Base-by-base conservation (phyloP, 1,139 yeast species). In the Geotrichum bryndzae region DNA sequence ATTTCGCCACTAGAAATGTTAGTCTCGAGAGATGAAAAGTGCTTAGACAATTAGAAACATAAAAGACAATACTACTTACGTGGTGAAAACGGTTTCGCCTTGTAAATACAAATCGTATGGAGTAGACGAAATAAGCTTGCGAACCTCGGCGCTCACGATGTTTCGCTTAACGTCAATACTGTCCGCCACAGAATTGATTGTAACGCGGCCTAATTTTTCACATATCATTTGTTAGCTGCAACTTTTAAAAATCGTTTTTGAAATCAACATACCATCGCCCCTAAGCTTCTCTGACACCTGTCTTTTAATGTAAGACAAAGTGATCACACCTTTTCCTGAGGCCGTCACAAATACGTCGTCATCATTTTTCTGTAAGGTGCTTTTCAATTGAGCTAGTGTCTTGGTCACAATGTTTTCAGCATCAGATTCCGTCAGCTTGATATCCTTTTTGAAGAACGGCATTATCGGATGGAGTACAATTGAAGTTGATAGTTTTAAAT, bases 311-410 rank as follows among this genome's bases (percentile, higher is more conserved):
- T 66, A 66, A 7, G 51, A 53, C 13, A 62, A 60, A 6, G 70
- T 68, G 15, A 68, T 66, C 18, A 68, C 64, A 6, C 64, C 66
- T 25, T 54, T 61, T 8, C 65, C 63, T 8, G 67, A 64, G 6
- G 61, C 23, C 2, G 68, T 66, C 6, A 66, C 18, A 41, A 64
- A 67, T 6, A 68, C 51, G 1, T 66, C 66, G 38, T 68, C 68
- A 7, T 56, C 59, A 22, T 25, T 35, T 3, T 51, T 33, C 22
- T 59, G 63, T 8, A 66, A 54, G 13, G 48, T 51, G n/a, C 38
- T 27, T 22, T 61, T 58, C 13, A 68, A 27, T 13, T 64, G 58
- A 18, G 41, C 60, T 35, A 64, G 54, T 1, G 65, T 60, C 51
- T 60, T 59, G 25, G 60, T 41, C 13, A 68, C 63, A n/a, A 68